phyloP scores from a whole-genome alignment of 768 basidiomycete species.

The Neoboletus brunneissimus region DNA sequence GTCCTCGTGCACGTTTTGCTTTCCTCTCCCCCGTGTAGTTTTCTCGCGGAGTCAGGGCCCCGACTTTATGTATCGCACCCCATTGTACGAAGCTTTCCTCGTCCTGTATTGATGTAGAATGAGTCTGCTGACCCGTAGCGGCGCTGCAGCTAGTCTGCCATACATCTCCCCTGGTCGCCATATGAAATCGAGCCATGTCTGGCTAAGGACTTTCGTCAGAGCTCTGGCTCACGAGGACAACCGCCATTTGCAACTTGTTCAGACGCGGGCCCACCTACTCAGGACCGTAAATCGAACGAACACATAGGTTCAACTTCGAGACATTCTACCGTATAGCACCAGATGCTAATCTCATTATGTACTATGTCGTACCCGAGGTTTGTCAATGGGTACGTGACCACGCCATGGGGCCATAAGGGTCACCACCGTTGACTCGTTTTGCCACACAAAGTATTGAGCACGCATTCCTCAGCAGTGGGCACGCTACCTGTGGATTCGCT shows the following conservation, averaged over 20 bases:
- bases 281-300: background rate
- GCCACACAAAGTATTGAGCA: background rate
- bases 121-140: background rate
- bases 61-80: background rate
- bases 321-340: background rate
- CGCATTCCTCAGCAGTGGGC: background rate
- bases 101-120: background rate
- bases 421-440: background rate
- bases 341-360: background rate
- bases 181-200: background rate
- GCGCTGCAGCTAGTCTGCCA: background rate
- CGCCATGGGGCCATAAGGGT: background rate
- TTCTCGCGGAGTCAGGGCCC: background rate
- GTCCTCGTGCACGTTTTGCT: background rate
- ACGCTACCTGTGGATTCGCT: background rate
- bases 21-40: background rate
- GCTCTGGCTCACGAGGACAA: background rate
- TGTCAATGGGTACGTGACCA: background rate
- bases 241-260: background rate
- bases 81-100: constrained; percentile 1
- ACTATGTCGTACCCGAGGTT: background rate
- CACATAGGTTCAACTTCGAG: background rate
- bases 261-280: background rate
- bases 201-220: background rate
- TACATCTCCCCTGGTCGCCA: background rate